Percentiles rank a stretch among this genome's conserved stretches.
Evolutionary conservation across 2,329 filamentous ascomycete species (phyloP).

Genomic region (Claviceps sp.): DNA sequence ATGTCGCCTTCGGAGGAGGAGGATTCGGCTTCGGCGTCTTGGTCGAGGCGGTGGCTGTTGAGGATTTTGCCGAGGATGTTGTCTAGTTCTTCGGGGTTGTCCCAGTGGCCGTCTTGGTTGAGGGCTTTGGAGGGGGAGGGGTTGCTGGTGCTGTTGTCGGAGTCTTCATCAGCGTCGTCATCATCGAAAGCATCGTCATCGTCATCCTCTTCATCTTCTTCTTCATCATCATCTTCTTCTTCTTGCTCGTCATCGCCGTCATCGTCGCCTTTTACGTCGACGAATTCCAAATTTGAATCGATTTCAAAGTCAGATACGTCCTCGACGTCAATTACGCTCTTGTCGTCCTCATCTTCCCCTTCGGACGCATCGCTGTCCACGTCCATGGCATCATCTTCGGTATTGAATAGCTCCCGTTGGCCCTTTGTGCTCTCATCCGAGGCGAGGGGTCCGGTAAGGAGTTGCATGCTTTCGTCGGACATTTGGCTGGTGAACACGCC

Average conservation of each 20-base stretch:
- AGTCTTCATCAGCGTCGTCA: background rate
- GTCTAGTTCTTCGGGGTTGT: slow-evolving; percentile 43
- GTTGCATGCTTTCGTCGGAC: slow-evolving; percentile 56
- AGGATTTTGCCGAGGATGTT: slow-evolving; percentile 66
- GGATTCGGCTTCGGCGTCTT: slow-evolving; percentile 40
- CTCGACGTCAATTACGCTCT: slow-evolving; percentile 6
- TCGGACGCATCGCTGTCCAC: slow-evolving; percentile 30
- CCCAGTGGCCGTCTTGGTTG: slow-evolving; percentile 25
- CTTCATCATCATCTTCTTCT: slow-evolving; percentile 17
- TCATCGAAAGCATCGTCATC: slow-evolving; percentile 24
- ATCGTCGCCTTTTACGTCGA: slow-evolving; percentile 30
- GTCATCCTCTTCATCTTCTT: background rate
- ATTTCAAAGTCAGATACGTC: slow-evolving; percentile 8
- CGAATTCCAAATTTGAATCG: slow-evolving; percentile 36
- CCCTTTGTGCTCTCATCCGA: slow-evolving; percentile 72
- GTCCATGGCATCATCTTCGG: slow-evolving; percentile 46
- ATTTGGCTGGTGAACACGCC: slow-evolving; percentile 65
- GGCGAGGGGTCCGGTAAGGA: slow-evolving; percentile 53
- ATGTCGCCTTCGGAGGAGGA: slow-evolving; percentile 64
- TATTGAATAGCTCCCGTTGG: slow-evolving; percentile 73
- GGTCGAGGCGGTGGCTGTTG: slow-evolving; percentile 53
- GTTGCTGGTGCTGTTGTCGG: slow-evolving; percentile 28
- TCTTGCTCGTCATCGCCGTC: slow-evolving; percentile 15
- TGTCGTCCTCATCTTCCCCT: slow-evolving; percentile 24
- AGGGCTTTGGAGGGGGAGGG: slow-evolving; percentile 6